phyloP scores from a whole-genome alignment of 2,329 filamentous ascomycete species.

The Grosmannia penicillata region DNA sequence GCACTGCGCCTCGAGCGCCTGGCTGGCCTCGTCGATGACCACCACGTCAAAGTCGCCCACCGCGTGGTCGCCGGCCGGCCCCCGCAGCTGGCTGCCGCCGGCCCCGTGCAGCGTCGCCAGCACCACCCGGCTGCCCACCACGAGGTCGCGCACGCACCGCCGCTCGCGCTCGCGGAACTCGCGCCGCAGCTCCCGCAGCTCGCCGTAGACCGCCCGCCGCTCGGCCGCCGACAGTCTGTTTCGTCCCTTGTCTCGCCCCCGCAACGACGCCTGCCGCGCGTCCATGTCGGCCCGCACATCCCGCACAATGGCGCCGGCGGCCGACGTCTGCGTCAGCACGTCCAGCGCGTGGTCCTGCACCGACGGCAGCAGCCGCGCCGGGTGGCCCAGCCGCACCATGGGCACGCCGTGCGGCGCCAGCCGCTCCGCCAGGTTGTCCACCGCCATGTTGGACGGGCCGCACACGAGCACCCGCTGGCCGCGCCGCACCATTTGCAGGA shows the following conservation, averaged over 20 bases:
- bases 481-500: constrained; percentile 71
- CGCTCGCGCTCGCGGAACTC: constrained; percentile 79
- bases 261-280: constrained; percentile 17
- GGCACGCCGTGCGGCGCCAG: constrained; percentile 72
- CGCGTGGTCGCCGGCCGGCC: not conserved
- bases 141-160: constrained; percentile 61
- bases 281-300: constrained; percentile 92
- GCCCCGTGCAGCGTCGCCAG: constrained; percentile 86
- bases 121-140: constrained; percentile 70
- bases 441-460: constrained; percentile 89
- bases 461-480: constrained; percentile 75
- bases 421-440: constrained; percentile 95
- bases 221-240: not conserved
- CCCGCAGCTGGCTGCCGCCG: constrained; percentile 65
- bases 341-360: constrained; percentile 85
- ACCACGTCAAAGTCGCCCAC: constrained; percentile 81
- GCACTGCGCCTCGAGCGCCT: constrained; percentile 90
- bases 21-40: constrained; percentile 89
- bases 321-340: constrained; percentile 76
- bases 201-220: constrained; percentile 56
- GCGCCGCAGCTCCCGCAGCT: constrained; percentile 71
- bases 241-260: constrained; percentile 31
- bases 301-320: constrained; percentile 75
- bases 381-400: constrained; percentile 82
- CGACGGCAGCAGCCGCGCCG: constrained; percentile 74